Conservation (phyloP, 306 rosid species). For the Ochetophila trinervis region DNA sequence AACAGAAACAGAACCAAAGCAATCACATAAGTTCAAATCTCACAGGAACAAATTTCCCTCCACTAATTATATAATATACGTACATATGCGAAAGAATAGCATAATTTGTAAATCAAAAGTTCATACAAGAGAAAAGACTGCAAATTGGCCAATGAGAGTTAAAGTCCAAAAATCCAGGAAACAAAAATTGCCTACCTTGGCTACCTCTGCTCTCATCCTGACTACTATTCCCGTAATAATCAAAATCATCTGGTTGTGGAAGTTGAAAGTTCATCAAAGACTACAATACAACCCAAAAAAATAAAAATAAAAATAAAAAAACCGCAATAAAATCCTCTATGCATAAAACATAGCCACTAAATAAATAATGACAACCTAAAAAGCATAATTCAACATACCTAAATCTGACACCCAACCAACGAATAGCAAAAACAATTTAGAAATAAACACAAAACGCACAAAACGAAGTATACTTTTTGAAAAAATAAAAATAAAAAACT, state of each 20-base stretch:
- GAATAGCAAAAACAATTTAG: background rate
- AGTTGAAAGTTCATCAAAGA: conserved; percentile 92
- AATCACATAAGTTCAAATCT: conserved; percentile 17
- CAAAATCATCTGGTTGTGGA: conserved; percentile 82
- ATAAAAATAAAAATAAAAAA: conserved; percentile 2
- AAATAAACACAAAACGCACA: background rate
- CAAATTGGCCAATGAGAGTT: conserved; percentile 15
- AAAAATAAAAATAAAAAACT: conserved; percentile 3
- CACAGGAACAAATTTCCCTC: conserved; percentile 17
- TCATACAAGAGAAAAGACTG: conserved; percentile 11
- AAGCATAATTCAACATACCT: conserved; percentile 10
- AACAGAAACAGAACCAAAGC: conserved; percentile 27
- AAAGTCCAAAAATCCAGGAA: background rate
- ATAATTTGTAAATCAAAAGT: background rate
- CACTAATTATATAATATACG: conserved; percentile 1
- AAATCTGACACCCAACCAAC: conserved; percentile 4
- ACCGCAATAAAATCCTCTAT: conserved; percentile 12
- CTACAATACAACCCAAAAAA: conserved; percentile 55
- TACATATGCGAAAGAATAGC: background rate
- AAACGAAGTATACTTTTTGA: background rate
- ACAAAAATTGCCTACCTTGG: conserved; percentile 56
- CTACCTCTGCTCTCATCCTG: conserved; percentile 98
- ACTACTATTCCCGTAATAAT: conserved; percentile 93
- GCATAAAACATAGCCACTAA: background rate
- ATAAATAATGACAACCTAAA: conserved; percentile 15